A percentile compares a stretch with the other conserved stretches of the same genome.
Evolutionary conservation across 192 early-diverging fungal species (phyloP).

Genomic region (Entrophospora sp.): DNA sequence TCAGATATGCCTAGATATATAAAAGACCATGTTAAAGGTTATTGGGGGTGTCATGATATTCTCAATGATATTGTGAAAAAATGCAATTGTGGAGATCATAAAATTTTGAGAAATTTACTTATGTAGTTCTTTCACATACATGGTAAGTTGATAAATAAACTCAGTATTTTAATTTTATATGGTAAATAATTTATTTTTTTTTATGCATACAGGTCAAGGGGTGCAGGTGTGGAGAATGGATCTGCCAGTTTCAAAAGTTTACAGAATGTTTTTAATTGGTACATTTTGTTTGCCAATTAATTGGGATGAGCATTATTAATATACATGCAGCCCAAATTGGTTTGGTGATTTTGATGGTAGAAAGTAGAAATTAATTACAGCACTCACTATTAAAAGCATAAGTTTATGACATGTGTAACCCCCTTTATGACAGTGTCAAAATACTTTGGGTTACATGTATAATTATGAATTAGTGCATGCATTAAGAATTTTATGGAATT

Average conservation of each 20-base stretch:
- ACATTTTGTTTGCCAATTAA: conserved; percentile 9
- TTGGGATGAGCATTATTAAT: conserved; percentile 12
- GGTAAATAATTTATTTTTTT: conserved; percentile 3
- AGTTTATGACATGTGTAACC: no score
- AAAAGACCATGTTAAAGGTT: conserved; percentile 18
- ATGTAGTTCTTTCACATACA: conserved; percentile 16
- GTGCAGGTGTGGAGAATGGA: conserved; percentile 21
- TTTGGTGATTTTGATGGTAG: no score
- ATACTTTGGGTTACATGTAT: no score
- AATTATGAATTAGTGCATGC: conserved; percentile 10
- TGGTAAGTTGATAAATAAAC: conserved; percentile 9
- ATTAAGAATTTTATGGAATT: conserved; percentile 14
- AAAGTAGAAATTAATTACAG: no score
- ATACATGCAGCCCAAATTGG: no score
- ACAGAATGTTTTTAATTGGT: conserved; percentile 16
- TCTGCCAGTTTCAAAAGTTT: conserved; percentile 8
- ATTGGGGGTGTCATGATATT: conserved; percentile 2
- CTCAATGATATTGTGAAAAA: conserved; percentile 11
- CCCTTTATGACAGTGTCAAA: no score
- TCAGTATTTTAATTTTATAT: background rate
- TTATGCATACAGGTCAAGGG: conserved; percentile 5
- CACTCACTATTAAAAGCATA: no score
- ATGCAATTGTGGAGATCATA: conserved; percentile 7
- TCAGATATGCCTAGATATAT: conserved; percentile 17
- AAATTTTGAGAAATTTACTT: conserved; percentile 3